Conservation (phyloP, 176 grass and related monocot genomes). For the Phoenix dactylifera region DNA sequence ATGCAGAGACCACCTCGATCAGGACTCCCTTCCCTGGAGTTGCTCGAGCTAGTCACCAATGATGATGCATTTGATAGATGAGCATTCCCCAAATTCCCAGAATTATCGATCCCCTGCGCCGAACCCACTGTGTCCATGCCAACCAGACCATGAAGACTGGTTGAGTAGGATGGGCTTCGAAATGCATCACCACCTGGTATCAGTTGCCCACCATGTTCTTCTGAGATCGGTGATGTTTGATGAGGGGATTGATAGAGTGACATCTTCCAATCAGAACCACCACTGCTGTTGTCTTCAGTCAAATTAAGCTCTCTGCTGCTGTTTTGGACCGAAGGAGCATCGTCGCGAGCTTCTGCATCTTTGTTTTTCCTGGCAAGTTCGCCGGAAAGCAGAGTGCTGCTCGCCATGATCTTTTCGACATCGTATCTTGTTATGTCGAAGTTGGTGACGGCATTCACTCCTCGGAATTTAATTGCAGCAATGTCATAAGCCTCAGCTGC, state of each 20-base stretch:
- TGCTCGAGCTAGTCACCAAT: slow-evolving; percentile 30
- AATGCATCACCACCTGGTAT: background rate
- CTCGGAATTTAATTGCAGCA: slow-evolving; percentile 93
- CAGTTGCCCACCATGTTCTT: slow-evolving; percentile 10
- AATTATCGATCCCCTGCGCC: background rate
- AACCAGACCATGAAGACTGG: slow-evolving; percentile 27
- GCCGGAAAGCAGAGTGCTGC: slow-evolving; percentile 60
- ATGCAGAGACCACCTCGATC: slow-evolving; percentile 50
- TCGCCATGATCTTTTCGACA: slow-evolving; percentile 86
- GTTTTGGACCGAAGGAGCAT: slow-evolving; percentile 16
- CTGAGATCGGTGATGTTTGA: background rate
- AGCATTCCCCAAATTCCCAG: slow-evolving; percentile 3
- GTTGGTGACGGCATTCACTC: slow-evolving; percentile 91
- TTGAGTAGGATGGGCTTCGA: slow-evolving; percentile 30
- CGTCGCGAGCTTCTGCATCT: background rate
- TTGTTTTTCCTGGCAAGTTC: slow-evolving; percentile 48
- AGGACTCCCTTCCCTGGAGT: slow-evolving; percentile 55
- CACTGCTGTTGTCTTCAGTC: slow-evolving; percentile 10
- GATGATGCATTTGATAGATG: slow-evolving; percentile 38
- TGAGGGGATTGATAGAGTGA: slow-evolving; percentile 10
- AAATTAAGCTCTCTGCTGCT: slow-evolving; percentile 1
- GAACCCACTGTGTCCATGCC: slow-evolving; percentile 18
- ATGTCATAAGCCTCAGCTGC: slow-evolving; percentile 97
- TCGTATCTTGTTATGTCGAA: slow-evolving; percentile 84
- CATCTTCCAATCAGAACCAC: slow-evolving; percentile 16